Evolutionary conservation across 2,329 filamentous ascomycete species (phyloP).

Genomic region (Arthrobotrys megalospora): DNA sequence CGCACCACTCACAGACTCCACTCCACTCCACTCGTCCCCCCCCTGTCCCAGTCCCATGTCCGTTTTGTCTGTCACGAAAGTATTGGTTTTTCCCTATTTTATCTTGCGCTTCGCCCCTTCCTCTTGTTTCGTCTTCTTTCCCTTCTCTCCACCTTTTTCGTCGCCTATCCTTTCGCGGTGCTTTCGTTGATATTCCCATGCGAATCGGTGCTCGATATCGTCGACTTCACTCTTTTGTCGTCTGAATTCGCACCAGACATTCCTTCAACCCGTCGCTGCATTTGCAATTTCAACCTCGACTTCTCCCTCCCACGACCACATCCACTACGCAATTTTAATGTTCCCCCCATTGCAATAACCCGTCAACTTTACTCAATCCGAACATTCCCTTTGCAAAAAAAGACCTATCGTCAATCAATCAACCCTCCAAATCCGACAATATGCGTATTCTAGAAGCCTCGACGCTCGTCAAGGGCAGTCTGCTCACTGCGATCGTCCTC

Average conservation of each 20-base stretch:
- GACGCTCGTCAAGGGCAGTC: conserved; percentile 45
- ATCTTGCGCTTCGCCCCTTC: conserved; percentile 24
- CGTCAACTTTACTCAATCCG: background rate
- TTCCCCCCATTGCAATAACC: background rate
- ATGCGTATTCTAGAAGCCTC: conserved; percentile 49
- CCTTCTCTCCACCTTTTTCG: conserved; percentile 3
- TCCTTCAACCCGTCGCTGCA: conserved; percentile 9
- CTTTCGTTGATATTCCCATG: background rate
- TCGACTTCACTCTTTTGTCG: conserved; percentile 47
- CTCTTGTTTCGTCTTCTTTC: conserved; percentile 12
- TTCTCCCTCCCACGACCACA: background rate
- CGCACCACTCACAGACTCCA: background rate
- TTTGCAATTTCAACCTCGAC: background rate
- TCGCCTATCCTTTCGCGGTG: conserved; percentile 13
- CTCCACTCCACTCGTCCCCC: background rate
- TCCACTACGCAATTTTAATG: conserved; percentile 12
- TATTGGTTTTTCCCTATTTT: conserved; percentile 21
- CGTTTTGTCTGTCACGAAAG: no score
- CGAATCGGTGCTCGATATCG: background rate
- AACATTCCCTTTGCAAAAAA: conserved; percentile 7
- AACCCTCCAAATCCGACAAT: conserved; percentile 1
- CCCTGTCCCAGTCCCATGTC: background rate
- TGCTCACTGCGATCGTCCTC: conserved; percentile 50
- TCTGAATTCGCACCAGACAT: background rate
- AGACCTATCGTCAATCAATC: background rate